These are phyloP conservation scores for Sisymbrium altissimum DNA, from an alignment of 345 rosid species.

Conservation along the genomic window DNA sequence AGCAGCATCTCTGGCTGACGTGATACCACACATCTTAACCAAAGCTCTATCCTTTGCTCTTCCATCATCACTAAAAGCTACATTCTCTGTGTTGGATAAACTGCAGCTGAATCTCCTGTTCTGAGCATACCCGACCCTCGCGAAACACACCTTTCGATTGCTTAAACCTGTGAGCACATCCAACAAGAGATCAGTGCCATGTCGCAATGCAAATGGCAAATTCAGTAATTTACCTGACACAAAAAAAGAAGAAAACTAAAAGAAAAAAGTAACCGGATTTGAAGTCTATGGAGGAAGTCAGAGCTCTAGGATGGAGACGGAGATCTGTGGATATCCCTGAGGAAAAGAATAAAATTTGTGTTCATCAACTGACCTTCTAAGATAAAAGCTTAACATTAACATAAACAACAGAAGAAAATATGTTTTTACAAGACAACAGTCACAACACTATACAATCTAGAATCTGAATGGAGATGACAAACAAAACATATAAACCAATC, in stretches of 20 bases:
- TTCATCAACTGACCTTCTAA: background rate
- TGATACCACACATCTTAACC: conserved; percentile 87
- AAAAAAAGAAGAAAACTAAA: background rate
- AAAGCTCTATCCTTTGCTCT: conserved; percentile 39
- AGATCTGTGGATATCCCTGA: conserved; percentile 27
- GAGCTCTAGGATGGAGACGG: conserved; percentile 1
- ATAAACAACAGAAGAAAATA: background rate
- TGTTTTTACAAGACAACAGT: background rate
- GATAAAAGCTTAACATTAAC: background rate
- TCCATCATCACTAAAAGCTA: conserved; percentile 11
- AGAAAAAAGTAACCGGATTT: conserved; percentile 4
- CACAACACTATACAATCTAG: background rate
- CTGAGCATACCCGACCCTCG: conserved; percentile 3
- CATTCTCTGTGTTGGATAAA: conserved; percentile 30
- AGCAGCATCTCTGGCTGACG: conserved; percentile 74
- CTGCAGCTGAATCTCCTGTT: conserved; percentile 26
- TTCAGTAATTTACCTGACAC: background rate
- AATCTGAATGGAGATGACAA: background rate
- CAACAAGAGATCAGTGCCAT: background rate
- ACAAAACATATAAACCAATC: background rate
- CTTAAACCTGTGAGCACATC: conserved; percentile 36
- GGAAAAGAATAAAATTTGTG: background rate
- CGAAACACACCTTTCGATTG: conserved; percentile 10
- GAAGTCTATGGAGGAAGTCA: background rate
- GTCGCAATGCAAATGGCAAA: background rate